Evolutionary conservation across 129 eudicot genomes (phyloP), one percentile per base, ranked within the genome.

Genomic region (Tanacetum coccineum): DNA sequence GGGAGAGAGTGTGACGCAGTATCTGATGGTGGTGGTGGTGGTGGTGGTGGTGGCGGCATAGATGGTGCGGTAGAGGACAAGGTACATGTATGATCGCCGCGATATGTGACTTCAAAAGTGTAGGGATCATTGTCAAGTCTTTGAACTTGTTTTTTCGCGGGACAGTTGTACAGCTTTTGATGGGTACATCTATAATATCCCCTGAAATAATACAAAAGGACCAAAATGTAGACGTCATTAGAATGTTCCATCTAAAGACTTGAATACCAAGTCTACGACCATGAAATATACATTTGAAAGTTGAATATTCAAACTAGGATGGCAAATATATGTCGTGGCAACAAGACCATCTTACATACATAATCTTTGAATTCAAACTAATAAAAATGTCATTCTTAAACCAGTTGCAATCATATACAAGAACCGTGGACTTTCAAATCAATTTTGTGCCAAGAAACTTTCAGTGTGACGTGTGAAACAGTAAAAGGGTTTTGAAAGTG

Each of bases 121-220:
- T 14, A 65, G 53, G 96, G 91, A 60, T 93, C 89, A 22, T 86
- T 40, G 64, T 86, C 89, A 4, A 88, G 86, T 4, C 95, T 84
- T 63, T 93, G 98, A 51, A 93, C 96, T 74, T 93, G 98, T 68
- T 93, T 93, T 46, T 93, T 93, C 4, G 95, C 98, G 2, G 84
- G 95, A 57, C 98, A 93, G 12, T 80, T 49, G 81, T 86, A 93
- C 17, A 86, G 44, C 28, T 86, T 93, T 50, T 88, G 95, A 59
- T 93, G 96, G 62, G 98, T 92, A 74, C 98, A 92, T 74, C 96
- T 81, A 74, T 65, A 92, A 44, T 92, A 92, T 22, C 72, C 77
- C 82, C 96, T 92, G n/a, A n/a, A n/a, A n/a, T n/a, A n/a, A n/a
- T n/a, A 22, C 44, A 69, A 69, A 36, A 53, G 68, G 58, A 63